Evolutionary conservation across 306 rosid species (phyloP).

Genomic region (Fragaria nilgerrensis): DNA sequence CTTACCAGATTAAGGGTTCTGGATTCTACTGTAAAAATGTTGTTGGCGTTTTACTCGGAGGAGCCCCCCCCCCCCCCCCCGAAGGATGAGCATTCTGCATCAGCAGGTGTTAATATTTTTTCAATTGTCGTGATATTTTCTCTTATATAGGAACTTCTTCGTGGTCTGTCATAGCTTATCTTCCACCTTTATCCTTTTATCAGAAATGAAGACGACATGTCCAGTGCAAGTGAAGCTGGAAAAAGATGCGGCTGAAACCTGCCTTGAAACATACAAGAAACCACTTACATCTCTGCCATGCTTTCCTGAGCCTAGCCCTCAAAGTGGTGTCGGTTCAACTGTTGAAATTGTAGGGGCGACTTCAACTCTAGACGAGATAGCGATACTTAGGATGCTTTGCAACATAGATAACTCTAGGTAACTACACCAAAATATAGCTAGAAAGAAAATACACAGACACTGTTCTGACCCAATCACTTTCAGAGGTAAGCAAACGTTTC

Average conservation of each 20-base stretch:
- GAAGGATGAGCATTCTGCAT: not conserved
- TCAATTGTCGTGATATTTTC: not conserved
- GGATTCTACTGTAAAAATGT: not conserved
- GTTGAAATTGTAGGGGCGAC: not conserved
- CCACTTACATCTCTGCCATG: too few relatives aligned
- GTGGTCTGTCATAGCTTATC: not conserved
- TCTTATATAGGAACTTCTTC: not conserved
- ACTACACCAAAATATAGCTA: not conserved
- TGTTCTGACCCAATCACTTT: too few relatives aligned
- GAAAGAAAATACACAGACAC: too few relatives aligned
- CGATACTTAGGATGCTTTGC: not conserved
- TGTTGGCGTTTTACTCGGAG: not conserved
- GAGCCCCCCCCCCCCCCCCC: not conserved
- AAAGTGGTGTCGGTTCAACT: not conserved
- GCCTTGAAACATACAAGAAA: too few relatives aligned
- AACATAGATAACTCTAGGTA: not conserved
- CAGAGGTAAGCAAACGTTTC: too few relatives aligned
- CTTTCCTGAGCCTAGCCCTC: too few relatives aligned
- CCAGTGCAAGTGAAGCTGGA: not conserved
- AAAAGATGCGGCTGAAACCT: not conserved
- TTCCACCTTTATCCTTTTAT: not conserved
- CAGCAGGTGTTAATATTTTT: not conserved
- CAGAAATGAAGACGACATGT: not conserved
- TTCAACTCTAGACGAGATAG: not conserved
- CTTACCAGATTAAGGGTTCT: not conserved